phyloP scores from a whole-genome alignment of 2,329 filamentous ascomycete species.

The Claviceps paspali region DNA sequence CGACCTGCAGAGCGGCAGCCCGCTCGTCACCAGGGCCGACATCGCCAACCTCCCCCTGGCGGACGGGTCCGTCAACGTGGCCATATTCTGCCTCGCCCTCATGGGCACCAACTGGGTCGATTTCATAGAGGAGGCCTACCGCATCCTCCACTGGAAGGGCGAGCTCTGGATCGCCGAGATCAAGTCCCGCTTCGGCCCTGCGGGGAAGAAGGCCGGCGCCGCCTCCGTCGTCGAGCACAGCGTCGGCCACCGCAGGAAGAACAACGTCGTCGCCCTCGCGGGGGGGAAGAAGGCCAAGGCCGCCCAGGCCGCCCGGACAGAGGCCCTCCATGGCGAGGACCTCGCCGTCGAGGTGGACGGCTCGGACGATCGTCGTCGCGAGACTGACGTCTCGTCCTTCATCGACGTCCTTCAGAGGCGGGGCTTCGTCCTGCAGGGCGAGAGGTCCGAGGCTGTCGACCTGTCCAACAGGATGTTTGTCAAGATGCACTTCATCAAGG shows the following conservation, averaged over 20 bases:
- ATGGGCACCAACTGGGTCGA: constrained; percentile 99
- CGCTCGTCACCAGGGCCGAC: constrained; percentile 74
- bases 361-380: constrained; percentile 43
- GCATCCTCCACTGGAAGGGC: constrained; percentile 80
- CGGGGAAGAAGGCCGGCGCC: constrained; percentile 28
- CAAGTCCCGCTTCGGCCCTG: constrained; percentile 64
- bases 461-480: constrained; percentile 96
- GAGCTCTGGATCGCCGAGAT: constrained; percentile 97
- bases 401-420: constrained; percentile 65
- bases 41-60: constrained; percentile 68
- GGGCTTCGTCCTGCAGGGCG: constrained; percentile 70
- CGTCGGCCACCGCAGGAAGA: constrained; percentile 52
- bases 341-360: constrained; percentile 60
- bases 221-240: constrained; percentile 46
- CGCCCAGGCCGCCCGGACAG: constrained; percentile 25
- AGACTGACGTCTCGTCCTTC: constrained; percentile 80
- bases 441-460: constrained; percentile 49
- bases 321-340: constrained; percentile 36
- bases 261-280: constrained; percentile 15
- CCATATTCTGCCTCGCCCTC: constrained; percentile 87
- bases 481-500: constrained; percentile 87
- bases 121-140: constrained; percentile 91
- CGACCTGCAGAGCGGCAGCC: constrained; percentile 66
- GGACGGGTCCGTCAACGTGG: constrained; percentile 66
- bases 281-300: constrained; percentile 31